Conservation (phyloP, 257 asterid genomes). For the Ballota nigra region DNA sequence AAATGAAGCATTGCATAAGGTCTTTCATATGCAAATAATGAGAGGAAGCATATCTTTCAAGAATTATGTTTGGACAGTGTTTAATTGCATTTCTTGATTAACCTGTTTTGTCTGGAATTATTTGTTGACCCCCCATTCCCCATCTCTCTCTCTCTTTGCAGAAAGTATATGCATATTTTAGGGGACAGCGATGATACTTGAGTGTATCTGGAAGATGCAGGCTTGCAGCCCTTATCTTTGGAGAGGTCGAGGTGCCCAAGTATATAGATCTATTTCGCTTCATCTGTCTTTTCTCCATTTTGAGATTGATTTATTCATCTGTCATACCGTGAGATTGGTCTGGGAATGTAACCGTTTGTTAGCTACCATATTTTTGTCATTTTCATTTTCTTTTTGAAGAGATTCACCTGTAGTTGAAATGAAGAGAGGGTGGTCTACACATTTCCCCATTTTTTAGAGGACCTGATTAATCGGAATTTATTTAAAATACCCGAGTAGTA, state of each 20-base stretch:
- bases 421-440: neutral
- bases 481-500: neutral
- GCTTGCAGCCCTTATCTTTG: constrained; percentile 4
- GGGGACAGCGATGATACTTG: constrained; percentile 65
- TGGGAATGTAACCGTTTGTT: neutral
- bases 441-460: neutral
- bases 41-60: neutral
- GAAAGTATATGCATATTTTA: constrained; percentile 82
- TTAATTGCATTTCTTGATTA: neutral
- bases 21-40: neutral
- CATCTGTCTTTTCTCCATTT: neutral
- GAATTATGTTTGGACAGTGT: neutral
- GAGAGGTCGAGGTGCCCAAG: constrained; percentile 34
- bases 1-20: constrained; percentile 5
- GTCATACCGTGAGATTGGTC: constrained; percentile 5
- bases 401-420: constrained; percentile 7
- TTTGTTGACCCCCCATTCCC: neutral
- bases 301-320: constrained; percentile 25
- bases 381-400: neutral
- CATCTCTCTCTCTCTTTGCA: constrained; percentile 36
- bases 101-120: neutral
- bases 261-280: constrained; percentile 23
- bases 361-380: neutral
- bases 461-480: neutral
- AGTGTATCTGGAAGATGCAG: constrained; percentile 12